phyloP scores from a whole-genome alignment of 495 filamentous ascomycete genomes.

The Penicillium turbatum region DNA sequence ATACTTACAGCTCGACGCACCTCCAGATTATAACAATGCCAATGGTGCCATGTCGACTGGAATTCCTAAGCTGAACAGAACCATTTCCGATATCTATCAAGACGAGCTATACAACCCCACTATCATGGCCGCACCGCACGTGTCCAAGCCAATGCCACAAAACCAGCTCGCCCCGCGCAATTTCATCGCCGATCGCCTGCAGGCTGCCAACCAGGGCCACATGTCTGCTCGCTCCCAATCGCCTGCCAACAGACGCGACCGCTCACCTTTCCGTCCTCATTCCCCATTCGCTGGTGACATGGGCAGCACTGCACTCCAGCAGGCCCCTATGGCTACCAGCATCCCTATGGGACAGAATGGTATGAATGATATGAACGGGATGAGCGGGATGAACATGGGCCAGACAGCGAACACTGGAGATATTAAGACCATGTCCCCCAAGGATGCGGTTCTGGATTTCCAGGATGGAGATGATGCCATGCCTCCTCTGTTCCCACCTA shows the following conservation, averaged over 20 bases:
- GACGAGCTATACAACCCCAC: constrained; percentile 81
- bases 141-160: constrained; percentile 39
- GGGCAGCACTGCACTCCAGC: constrained; percentile 26
- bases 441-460: constrained; percentile 87
- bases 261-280: constrained; percentile 76
- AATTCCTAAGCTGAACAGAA: constrained; percentile 77
- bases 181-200: constrained; percentile 67
- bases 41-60: constrained; percentile 35
- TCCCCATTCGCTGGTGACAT: constrained; percentile 59
- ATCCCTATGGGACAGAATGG: constrained; percentile 35
- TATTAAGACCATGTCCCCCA: constrained; percentile 90
- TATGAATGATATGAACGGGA: constrained; percentile 29
- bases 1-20: constrained; percentile 55
- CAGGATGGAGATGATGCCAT: constrained; percentile 65
- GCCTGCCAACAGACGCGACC: constrained; percentile 57
- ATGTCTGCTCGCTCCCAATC: constrained; percentile 57
- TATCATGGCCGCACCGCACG: constrained; percentile 50
- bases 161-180: constrained; percentile 52
- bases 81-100: constrained; percentile 77
- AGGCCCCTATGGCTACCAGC: constrained; percentile 38
- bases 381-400: constrained; percentile 16
- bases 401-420: constrained; percentile 21
- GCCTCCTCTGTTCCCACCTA: constrained; percentile 61
- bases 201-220: constrained; percentile 72
- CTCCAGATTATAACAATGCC: constrained; percentile 42